Evolutionary conservation across 805 yeast species (phyloP).

Genomic region (Maudiozyma pseudohumilis): DNA sequence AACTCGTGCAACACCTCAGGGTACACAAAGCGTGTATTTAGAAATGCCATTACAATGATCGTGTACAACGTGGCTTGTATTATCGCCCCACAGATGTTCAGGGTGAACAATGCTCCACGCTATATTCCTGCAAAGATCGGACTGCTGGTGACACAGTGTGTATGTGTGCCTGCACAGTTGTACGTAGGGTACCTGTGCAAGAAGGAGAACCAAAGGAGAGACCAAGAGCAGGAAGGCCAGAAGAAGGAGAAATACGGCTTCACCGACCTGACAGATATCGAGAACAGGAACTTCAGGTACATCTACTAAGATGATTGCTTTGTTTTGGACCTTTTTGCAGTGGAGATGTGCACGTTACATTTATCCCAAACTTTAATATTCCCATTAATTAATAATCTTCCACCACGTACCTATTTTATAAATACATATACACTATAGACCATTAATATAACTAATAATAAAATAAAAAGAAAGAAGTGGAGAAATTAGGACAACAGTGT

Average conservation of each 20-base stretch:
- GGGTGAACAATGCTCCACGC: constrained; percentile 39
- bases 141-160: constrained; percentile 40
- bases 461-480: too few species aligned
- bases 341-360: too few species aligned
- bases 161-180: constrained; percentile 35
- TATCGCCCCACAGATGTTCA: constrained; percentile 56
- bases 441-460: too few species aligned
- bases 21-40: constrained; percentile 44
- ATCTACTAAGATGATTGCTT: constrained; percentile 27
- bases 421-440: too few species aligned
- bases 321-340: too few species aligned
- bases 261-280: constrained; percentile 49
- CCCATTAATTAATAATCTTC: too few species aligned
- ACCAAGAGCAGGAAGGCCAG: constrained; percentile 28
- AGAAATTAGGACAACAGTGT: too few species aligned
- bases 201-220: constrained; percentile 44
- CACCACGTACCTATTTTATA: too few species aligned
- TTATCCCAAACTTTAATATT: too few species aligned
- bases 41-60: constrained; percentile 47
- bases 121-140: constrained; percentile 52
- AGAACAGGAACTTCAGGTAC: constrained; percentile 51
- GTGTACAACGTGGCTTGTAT: constrained; percentile 51
- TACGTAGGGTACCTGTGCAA: constrained; percentile 35
- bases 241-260: constrained; percentile 34
- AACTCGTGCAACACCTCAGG: constrained; percentile 55